phyloP scores from a whole-genome alignment of 2,329 filamentous ascomycete species.

The Aspergillus sp. region DNA sequence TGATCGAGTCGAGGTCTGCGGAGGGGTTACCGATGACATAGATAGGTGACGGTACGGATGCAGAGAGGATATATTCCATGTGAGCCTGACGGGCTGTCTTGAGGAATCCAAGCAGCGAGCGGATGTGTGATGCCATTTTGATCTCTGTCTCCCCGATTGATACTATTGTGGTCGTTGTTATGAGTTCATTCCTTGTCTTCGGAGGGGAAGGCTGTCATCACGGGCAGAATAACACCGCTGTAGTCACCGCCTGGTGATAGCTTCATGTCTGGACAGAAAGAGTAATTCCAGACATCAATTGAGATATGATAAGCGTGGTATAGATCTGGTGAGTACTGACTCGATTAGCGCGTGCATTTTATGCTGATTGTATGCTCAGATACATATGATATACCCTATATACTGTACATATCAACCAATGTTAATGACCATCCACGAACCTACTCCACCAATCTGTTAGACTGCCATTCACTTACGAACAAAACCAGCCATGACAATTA shows the following conservation, averaged over 20 bases:
- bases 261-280: neutral
- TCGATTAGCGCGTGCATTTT: too few relatives aligned
- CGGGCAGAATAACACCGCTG: slow-evolving; percentile 1
- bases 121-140: neutral
- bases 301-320: neutral
- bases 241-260: neutral
- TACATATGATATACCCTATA: too few relatives aligned
- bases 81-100: slow-evolving; percentile 24
- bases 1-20: slow-evolving; percentile 56
- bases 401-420: too few relatives aligned
- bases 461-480: too few relatives aligned
- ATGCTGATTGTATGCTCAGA: too few relatives aligned
- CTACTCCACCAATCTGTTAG: too few relatives aligned
- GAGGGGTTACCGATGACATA: slow-evolving; percentile 39
- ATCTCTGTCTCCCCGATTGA: too few relatives aligned
- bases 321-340: too few relatives aligned
- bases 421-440: too few relatives aligned
- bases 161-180: neutral
- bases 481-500: neutral
- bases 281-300: neutral
- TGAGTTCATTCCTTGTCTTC: neutral
- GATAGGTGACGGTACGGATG: slow-evolving; percentile 18
- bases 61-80: slow-evolving; percentile 17
- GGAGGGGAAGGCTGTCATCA: slow-evolving; percentile 1
- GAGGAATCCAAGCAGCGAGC: slow-evolving; percentile 29